Conservation (phyloP, 306 rosid genomes). For the Medicago truncatula region DNA sequence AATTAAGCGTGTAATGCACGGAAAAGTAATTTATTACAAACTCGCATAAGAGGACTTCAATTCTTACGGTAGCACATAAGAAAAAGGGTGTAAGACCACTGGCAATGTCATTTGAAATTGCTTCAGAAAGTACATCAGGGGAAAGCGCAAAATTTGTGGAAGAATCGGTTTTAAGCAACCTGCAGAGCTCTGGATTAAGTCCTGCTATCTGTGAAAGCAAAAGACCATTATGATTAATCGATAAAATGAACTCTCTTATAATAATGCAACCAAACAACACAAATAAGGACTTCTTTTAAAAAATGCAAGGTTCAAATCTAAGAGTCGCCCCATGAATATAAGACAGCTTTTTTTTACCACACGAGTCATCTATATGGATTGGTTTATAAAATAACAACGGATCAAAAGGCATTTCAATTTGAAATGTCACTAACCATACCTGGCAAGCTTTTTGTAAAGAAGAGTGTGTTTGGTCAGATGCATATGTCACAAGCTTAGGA, state of each 20-base stretch:
- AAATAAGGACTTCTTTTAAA: background rate
- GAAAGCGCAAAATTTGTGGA: slow-evolving; percentile 78
- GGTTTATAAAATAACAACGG: background rate
- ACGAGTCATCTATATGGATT: background rate
- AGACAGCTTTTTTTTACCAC: background rate
- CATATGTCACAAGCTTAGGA: slow-evolving; percentile 80
- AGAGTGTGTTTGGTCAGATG: slow-evolving; percentile 91
- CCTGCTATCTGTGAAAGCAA: slow-evolving; percentile 74
- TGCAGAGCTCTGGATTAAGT: slow-evolving; percentile 81
- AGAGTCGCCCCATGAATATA: slow-evolving; percentile 1
- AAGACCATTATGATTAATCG: slow-evolving; percentile 31
- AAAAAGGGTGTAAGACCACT: slow-evolving; percentile 80
- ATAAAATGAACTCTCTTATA: background rate
- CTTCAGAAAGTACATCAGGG: slow-evolving; percentile 67
- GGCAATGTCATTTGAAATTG: slow-evolving; percentile 69
- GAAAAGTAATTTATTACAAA: slow-evolving; percentile 23
- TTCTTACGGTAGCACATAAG: slow-evolving; percentile 90
- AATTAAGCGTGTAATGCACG: slow-evolving; percentile 17
- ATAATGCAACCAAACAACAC: slow-evolving; percentile 31
- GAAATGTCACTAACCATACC: slow-evolving; percentile 52
- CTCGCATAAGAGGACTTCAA: slow-evolving; percentile 20
- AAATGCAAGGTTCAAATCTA: slow-evolving; percentile 22
- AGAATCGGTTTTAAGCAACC: slow-evolving; percentile 70
- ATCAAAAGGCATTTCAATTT: slow-evolving; percentile 26
- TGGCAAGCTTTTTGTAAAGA: slow-evolving; percentile 86